A percentile compares a stretch with the other conserved stretches of the same genome.
Evolutionary conservation across 31 red algal genomes (phyloP).

Genomic region (Odonthalia washingtoniensis): DNA sequence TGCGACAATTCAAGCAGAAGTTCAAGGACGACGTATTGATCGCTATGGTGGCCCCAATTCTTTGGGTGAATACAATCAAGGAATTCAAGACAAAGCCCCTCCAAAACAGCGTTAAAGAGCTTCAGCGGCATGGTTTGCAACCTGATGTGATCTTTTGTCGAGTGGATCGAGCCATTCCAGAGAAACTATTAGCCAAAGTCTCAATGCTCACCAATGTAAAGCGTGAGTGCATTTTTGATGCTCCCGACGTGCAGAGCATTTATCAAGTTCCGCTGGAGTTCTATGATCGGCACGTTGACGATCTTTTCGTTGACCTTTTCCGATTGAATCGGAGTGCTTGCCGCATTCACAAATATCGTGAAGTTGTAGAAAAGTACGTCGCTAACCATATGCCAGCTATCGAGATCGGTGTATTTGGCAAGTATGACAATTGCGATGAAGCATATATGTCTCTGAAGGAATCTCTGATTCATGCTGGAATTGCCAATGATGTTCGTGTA

Average conservation of each 20-base stretch:
- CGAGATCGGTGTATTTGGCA: conserved; percentile 92
- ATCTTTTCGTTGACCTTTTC: conserved; percentile 87
- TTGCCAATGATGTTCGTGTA: conserved; percentile 80
- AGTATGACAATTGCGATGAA: conserved; percentile 92
- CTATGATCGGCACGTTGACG: conserved; percentile 93
- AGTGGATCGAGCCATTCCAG: conserved; percentile 82
- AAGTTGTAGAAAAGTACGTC: conserved; percentile 65
- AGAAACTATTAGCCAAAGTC: conserved; percentile 90
- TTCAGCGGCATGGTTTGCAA: conserved; percentile 89
- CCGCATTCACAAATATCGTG: conserved; percentile 84
- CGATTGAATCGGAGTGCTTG: conserved; percentile 86
- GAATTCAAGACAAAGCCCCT: conserved; percentile 99
- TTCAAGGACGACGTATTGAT: conserved; percentile 92
- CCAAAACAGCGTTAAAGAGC: conserved; percentile 91
- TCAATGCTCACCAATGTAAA: conserved; percentile 95
- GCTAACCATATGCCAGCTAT: conserved; percentile 40
- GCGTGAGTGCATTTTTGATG: conserved; percentile 85
- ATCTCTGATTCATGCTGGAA: conserved; percentile 93
- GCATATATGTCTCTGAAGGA: conserved; percentile 90
- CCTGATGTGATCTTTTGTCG: conserved; percentile 95
- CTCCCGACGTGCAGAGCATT: conserved; percentile 95
- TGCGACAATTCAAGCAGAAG: conserved; percentile 93
- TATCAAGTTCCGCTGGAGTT: conserved; percentile 97
- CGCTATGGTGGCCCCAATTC: conserved; percentile 85
- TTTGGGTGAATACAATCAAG: conserved; percentile 76